Conservation (phyloP, 768 basidiomycete species). For the Tylopilus vinaceipallidus region DNA sequence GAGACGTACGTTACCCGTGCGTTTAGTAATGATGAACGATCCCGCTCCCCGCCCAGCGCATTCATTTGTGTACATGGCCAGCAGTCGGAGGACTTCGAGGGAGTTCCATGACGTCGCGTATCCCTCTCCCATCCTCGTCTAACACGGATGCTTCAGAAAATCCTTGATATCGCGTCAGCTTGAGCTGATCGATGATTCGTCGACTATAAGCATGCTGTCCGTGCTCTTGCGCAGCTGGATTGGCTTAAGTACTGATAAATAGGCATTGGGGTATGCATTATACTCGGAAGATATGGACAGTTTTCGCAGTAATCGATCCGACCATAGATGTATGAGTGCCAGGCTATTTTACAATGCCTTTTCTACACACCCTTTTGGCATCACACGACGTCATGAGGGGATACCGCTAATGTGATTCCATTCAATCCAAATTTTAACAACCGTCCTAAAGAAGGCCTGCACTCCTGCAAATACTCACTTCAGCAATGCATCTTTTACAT, state of each 20-base stretch:
- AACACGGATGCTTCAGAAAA: slow-evolving; percentile 23
- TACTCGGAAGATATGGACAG: slow-evolving; percentile 20
- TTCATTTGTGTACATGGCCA: slow-evolving; percentile 4
- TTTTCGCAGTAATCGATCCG: slow-evolving; percentile 12
- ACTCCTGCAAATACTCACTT: no score
- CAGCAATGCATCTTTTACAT: no score
- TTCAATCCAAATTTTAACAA: slow-evolving; percentile 1
- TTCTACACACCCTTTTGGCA: slow-evolving; percentile 13
- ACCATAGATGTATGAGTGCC: slow-evolving; percentile 25
- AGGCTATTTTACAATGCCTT: slow-evolving; percentile 14
- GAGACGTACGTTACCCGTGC: slow-evolving; percentile 8
- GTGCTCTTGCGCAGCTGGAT: slow-evolving; percentile 8
- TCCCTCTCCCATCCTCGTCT: slow-evolving; percentile 27
- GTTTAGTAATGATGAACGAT: slow-evolving; percentile 11
- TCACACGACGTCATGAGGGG: neutral
- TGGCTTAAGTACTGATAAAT: slow-evolving; percentile 9
- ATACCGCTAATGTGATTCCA: slow-evolving; percentile 1
- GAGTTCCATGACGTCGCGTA: slow-evolving; percentile 20
- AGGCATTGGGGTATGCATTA: slow-evolving; percentile 16
- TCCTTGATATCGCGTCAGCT: slow-evolving; percentile 40
- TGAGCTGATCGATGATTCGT: slow-evolving; percentile 40
- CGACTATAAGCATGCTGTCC: slow-evolving; percentile 9
- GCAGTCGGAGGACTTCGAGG: slow-evolving; percentile 9
- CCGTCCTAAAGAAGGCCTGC: neutral
- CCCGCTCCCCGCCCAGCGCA: slow-evolving; percentile 3